Percentiles rank a stretch among this genome's conserved stretches.
These are phyloP conservation scores for Pichia occidentalis DNA, from an alignment of 805 yeast genomes.

Conservation along the genomic window DNA sequence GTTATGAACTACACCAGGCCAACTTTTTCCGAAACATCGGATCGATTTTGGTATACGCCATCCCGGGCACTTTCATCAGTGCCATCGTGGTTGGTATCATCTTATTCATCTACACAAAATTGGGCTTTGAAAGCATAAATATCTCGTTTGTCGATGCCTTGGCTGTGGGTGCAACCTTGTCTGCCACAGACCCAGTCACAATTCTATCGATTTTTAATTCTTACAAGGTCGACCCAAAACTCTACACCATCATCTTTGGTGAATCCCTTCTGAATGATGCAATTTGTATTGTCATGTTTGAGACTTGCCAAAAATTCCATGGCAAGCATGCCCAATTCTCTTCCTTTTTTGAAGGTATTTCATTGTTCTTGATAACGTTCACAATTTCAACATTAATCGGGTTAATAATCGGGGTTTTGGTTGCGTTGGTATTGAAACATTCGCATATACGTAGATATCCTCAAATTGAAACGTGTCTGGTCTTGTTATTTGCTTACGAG, in stretches of 20 bases:
- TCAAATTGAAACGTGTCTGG: conserved; percentile 93
- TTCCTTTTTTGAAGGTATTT: conserved; percentile 88
- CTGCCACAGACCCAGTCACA: conserved; percentile 98
- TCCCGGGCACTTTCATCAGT: conserved; percentile 92
- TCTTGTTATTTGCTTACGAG: conserved; percentile 85
- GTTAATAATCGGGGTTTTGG: conserved; percentile 75
- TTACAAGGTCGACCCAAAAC: conserved; percentile 95
- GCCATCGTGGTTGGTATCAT: conserved; percentile 88
- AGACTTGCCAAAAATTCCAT: conserved; percentile 93
- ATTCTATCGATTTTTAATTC: conserved; percentile 94
- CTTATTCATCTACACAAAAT: conserved; percentile 79
- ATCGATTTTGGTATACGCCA: conserved; percentile 86
- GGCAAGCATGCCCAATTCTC: conserved; percentile 72
- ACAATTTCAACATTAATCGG: conserved; percentile 89
- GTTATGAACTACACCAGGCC: conserved; percentile 93
- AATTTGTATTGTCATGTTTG: conserved; percentile 97
- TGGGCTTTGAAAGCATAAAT: conserved; percentile 83
- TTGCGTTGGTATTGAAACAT: conserved; percentile 86
- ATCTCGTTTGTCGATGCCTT: conserved; percentile 95
- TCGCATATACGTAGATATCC: conserved; percentile 91
- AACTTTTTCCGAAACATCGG: conserved; percentile 91
- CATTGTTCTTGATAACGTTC: conserved; percentile 87
- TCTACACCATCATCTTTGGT: conserved; percentile 95
- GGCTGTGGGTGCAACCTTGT: conserved; percentile 94
- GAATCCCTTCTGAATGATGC: conserved; percentile 95